phyloP scores from a whole-genome alignment of 2,329 filamentous ascomycete species.

The Pseudogymnoascus verrucosus region DNA sequence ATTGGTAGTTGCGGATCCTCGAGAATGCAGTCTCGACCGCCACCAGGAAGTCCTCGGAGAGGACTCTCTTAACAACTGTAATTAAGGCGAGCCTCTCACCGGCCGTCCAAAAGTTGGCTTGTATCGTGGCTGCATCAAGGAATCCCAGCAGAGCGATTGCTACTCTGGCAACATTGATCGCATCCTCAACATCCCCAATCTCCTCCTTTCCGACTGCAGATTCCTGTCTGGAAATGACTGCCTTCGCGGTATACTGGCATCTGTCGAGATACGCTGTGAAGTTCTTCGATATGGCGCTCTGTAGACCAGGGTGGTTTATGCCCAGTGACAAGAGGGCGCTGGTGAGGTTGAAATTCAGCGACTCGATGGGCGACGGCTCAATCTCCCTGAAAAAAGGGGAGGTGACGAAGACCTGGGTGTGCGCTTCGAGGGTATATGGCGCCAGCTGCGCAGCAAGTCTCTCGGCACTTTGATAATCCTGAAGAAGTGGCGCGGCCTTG shows the following conservation, averaged over 20 bases:
- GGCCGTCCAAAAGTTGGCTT: constrained; percentile 73
- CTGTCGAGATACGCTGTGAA: constrained; percentile 66
- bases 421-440: constrained; percentile 79
- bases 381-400: constrained; percentile 78
- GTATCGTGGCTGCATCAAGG: constrained; percentile 69
- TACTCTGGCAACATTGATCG: constrained; percentile 63
- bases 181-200: constrained; percentile 48
- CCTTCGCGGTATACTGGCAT: constrained; percentile 55
- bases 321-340: constrained; percentile 76
- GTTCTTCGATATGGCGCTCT: constrained; percentile 55
- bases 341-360: constrained; percentile 69
- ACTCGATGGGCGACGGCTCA: constrained; percentile 83
- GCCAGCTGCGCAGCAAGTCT: constrained; percentile 71
- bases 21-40: constrained; percentile 85
- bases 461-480: constrained; percentile 63
- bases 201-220: constrained; percentile 47
- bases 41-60: constrained; percentile 79
- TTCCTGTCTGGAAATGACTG: constrained; percentile 43
- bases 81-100: constrained; percentile 67
- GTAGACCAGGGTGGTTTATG: constrained; percentile 60
- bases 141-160: constrained; percentile 86
- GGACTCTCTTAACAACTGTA: constrained; percentile 59
- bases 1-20: constrained; percentile 72
- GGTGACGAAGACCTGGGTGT: constrained; percentile 66
- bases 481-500: constrained; percentile 73